Evolutionary conservation across 352 stramenopile genomes (phyloP).

Genomic region (Phytophthora macrochlamydospora): DNA sequence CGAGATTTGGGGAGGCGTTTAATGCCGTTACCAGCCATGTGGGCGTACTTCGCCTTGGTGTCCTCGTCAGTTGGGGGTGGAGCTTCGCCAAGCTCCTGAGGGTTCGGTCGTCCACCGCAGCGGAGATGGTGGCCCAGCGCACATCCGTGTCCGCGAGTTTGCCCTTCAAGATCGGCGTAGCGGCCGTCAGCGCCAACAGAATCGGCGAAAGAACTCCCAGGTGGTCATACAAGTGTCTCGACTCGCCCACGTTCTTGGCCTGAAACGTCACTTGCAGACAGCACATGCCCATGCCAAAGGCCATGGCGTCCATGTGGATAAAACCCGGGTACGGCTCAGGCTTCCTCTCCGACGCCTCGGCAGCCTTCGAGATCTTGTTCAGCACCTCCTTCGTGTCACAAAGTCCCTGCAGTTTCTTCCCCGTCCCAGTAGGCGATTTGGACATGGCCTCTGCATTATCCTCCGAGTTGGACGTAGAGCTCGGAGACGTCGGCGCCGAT

Average conservation of each 20-base stretch:
- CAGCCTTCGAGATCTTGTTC: slow-evolving; percentile 17
- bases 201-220: slow-evolving; percentile 98
- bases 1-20: slow-evolving; percentile 96
- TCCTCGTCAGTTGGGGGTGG: slow-evolving; percentile 42
- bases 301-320: slow-evolving; percentile 99
- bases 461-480: slow-evolving; percentile 64
- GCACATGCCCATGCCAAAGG: slow-evolving; percentile 99
- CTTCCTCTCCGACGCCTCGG: slow-evolving; percentile 64
- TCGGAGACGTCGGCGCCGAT: slow-evolving; percentile 33
- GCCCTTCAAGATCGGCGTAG: slow-evolving; percentile 97
- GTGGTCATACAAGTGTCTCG: slow-evolving; percentile 99
- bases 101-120: slow-evolving; percentile 96
- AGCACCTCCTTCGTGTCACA: slow-evolving; percentile 60
- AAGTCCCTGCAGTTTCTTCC: slow-evolving; percentile 28
- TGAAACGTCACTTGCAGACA: slow-evolving; percentile 99
- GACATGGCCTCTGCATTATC: slow-evolving; percentile 54
- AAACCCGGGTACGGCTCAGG: slow-evolving; percentile 84
- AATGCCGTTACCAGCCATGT: slow-evolving; percentile 93
- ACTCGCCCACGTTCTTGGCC: slow-evolving; percentile 98
- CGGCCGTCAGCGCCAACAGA: slow-evolving; percentile 98
- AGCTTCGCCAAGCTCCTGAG: slow-evolving; percentile 72
- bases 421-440: slow-evolving; percentile 63
- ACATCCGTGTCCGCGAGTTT: slow-evolving; percentile 92
- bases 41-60: slow-evolving; percentile 80
- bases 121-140: slow-evolving; percentile 97